These are phyloP conservation scores for Citrus sinensis DNA, from an alignment of 345 rosid genomes.

Conservation along the genomic window DVS_A1.0 CM039161.1:4246001-4246500, in stretches of 20 bases:
- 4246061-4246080: constrained; percentile 74
- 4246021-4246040: constrained; percentile 93
- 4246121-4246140: constrained; percentile 78
- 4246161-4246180: constrained; percentile 80
- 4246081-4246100: constrained; percentile 67
- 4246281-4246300: background rate
- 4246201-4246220: constrained; percentile 41
- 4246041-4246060: constrained; percentile 88
- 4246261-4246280: background rate
- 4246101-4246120: constrained; percentile 61
- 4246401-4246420: background rate
- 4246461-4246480: background rate
- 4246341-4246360: background rate
- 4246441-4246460: background rate
- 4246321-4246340: background rate
- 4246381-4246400: background rate
- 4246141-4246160: constrained; percentile 71
- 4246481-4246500: constrained; percentile 8
- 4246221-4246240: background rate
- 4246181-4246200: constrained; percentile 69
- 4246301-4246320: background rate
- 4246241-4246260: background rate
- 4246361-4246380: background rate
- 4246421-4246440: background rate
- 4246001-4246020: constrained; percentile 82